These are phyloP conservation scores for Camellia oleifera DNA, from an alignment of 179 eudicot species.

Conservation along the genomic window DNA sequence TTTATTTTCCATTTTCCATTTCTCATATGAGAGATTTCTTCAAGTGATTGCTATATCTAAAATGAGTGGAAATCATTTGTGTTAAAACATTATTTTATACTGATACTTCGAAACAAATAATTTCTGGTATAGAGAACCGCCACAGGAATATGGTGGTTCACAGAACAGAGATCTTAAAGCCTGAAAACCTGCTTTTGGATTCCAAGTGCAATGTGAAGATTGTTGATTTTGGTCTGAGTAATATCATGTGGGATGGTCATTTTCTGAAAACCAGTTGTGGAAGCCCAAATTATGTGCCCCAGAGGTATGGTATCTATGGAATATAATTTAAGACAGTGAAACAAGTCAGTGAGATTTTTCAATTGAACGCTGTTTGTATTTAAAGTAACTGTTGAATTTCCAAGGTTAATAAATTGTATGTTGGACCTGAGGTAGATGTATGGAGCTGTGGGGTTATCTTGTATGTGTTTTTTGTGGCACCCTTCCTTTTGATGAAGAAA, in stretches of 20 bases:
- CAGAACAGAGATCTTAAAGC: slow-evolving; percentile 85
- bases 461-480: no score
- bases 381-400: no score
- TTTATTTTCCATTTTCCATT: no score
- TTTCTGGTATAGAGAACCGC: slow-evolving; percentile 94
- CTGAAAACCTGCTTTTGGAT: slow-evolving; percentile 9
- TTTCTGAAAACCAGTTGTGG: slow-evolving; percentile 86
- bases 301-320: slow-evolving; percentile 45
- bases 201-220: no score
- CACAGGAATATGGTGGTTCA: slow-evolving; percentile 96
- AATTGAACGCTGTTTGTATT: no score
- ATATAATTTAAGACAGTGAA: background rate
- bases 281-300: slow-evolving; percentile 98
- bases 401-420: no score
- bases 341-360: background rate
- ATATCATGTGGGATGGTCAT: no score
- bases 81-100: background rate
- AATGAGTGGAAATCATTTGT: background rate
- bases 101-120: slow-evolving; percentile 49
- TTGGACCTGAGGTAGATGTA: no score
- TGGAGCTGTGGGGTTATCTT: no score
- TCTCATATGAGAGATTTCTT: no score
- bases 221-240: no score
- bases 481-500: no score
- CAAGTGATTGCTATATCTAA: background rate